These are phyloP conservation scores for Erodium maritimum DNA, from an alignment of 345 rosid genomes.

Conservation along the genomic window DNA sequence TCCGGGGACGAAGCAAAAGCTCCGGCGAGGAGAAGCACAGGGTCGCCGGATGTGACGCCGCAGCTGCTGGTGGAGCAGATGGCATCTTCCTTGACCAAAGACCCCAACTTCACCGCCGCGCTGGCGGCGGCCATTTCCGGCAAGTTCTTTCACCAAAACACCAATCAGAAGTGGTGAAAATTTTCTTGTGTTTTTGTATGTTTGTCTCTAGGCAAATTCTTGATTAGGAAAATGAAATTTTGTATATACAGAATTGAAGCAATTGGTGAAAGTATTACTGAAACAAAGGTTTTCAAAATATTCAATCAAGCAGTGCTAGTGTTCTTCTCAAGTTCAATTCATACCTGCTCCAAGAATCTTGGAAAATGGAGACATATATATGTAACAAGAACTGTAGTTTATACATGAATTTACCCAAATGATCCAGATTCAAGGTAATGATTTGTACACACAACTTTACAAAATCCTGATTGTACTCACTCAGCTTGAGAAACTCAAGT, in stretches of 20 bases:
- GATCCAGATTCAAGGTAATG: background rate
- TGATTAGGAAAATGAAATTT: background rate
- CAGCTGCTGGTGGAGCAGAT: constrained; percentile 82
- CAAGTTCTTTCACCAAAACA: constrained; percentile 46
- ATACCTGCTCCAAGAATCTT: no score
- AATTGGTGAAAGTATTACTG: background rate
- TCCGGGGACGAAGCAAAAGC: constrained; percentile 21
- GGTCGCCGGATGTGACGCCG: constrained; percentile 44
- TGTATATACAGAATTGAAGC: background rate
- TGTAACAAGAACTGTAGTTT: no score
- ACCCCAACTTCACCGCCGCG: constrained; percentile 90
- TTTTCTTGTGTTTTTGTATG: background rate
- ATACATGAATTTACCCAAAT: no score
- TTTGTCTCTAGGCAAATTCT: background rate
- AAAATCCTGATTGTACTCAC: background rate
- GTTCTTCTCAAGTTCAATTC: no score
- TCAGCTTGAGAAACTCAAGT: background rate
- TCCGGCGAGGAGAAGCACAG: constrained; percentile 11
- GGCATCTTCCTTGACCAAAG: constrained; percentile 86
- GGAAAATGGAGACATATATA: no score
- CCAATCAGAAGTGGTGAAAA: constrained; percentile 25
- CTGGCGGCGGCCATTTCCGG: constrained; percentile 88
- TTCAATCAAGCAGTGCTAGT: no score
- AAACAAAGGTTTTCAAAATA: background rate
- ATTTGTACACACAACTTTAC: background rate